These are phyloP conservation scores for Hordeum pubiflorum DNA, from an alignment of 202 grass and related monocot species.

Conservation along the genomic window DNA sequence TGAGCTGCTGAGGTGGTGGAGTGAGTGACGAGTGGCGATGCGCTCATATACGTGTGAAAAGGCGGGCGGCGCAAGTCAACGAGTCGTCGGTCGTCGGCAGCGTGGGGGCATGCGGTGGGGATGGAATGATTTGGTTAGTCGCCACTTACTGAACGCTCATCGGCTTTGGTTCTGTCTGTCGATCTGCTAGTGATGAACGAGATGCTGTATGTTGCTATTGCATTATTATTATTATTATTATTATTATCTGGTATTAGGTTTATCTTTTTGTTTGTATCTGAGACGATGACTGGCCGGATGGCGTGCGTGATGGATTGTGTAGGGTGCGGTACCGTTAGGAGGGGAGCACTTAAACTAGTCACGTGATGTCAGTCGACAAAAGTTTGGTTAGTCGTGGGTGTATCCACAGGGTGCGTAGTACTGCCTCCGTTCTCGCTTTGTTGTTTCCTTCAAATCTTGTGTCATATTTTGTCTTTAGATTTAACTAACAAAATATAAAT, in stretches of 20 bases:
- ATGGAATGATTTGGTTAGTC: background rate
- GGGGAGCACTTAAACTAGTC: background rate
- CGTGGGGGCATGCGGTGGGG: background rate
- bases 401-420: background rate
- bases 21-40: background rate
- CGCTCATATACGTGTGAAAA: constrained; percentile 37
- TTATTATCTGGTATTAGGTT: no score
- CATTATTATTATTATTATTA: no score
- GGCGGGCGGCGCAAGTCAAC: background rate
- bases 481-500: no score
- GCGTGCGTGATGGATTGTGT: background rate
- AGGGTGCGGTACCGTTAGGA: background rate
- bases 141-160: background rate
- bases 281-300: background rate
- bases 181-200: background rate
- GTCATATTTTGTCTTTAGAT: no score
- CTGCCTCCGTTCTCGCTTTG: no score
- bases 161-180: background rate
- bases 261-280: background rate
- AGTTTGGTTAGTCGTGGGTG: background rate
- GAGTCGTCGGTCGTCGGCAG: constrained; percentile 17
- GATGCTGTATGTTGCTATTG: background rate
- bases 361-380: no score
- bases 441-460: no score
- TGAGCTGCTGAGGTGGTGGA: background rate